Evolutionary conservation across 225 moss, liverwort and hornwort genomes (phyloP).

Genomic region (Physcomitrellopsis africana): DNA sequence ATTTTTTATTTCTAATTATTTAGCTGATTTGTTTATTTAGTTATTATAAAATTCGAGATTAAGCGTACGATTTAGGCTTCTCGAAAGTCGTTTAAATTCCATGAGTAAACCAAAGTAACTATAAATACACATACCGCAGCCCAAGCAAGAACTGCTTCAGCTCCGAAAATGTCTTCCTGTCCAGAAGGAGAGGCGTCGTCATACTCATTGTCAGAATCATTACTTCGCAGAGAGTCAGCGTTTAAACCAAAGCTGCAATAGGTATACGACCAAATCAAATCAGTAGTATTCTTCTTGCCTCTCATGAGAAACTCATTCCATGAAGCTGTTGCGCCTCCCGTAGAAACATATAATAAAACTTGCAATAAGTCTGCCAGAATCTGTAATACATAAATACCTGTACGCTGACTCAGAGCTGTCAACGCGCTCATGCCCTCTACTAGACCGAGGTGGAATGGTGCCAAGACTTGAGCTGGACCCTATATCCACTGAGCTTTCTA

Average conservation of each 20-base stretch:
- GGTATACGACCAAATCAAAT: slow-evolving; percentile 4
- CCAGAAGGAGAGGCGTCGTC: slow-evolving; percentile 52
- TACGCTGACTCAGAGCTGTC: slow-evolving; percentile 73
- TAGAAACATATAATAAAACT: background rate
- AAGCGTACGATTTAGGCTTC: too few relatives aligned
- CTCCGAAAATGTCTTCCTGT: slow-evolving; percentile 65
- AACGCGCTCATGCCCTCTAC: slow-evolving; percentile 59
- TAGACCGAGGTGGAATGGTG: slow-evolving; percentile 27
- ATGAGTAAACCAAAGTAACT: background rate
- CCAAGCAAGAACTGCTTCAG: slow-evolving; percentile 69
- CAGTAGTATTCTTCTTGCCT: background rate
- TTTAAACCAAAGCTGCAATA: slow-evolving; percentile 33
- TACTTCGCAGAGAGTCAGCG: slow-evolving; percentile 66
- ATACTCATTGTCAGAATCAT: slow-evolving; percentile 71
- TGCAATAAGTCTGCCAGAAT: background rate
- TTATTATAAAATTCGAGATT: too few relatives aligned
- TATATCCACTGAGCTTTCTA: slow-evolving; percentile 38
- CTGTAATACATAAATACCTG: slow-evolving; percentile 41
- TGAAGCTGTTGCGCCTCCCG: background rate
- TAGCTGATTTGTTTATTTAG: too few relatives aligned
- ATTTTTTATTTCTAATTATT: too few relatives aligned
- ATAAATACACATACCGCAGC: slow-evolving; percentile 57
- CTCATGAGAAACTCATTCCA: background rate
- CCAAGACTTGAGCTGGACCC: slow-evolving; percentile 39
- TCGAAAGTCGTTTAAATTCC: background rate